These are phyloP conservation scores for Cercospora zeina DNA, from an alignment of 2,329 filamentous ascomycete genomes.

Conservation along the genomic window DNA sequence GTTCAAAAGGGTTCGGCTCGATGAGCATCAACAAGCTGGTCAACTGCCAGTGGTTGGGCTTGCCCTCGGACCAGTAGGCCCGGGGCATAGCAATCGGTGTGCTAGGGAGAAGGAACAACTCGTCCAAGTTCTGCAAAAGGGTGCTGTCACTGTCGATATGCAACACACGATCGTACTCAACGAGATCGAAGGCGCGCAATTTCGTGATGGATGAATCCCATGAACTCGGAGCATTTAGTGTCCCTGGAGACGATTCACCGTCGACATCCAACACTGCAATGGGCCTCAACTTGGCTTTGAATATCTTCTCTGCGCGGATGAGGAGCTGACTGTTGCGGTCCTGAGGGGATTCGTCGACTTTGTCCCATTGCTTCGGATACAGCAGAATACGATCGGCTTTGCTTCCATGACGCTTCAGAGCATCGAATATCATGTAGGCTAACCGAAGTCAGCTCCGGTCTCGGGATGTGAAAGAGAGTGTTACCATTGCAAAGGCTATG, in stretches of 20 bases:
- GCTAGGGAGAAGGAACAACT: constrained; percentile 66
- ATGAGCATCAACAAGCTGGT: constrained; percentile 65
- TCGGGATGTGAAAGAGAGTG: not conserved
- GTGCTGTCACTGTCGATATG: constrained; percentile 65
- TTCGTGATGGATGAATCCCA: constrained; percentile 67
- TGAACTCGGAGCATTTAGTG: constrained; percentile 38
- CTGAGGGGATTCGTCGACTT: constrained; percentile 41
- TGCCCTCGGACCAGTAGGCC: constrained; percentile 67
- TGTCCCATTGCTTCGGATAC: constrained; percentile 46
- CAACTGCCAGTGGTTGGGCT: constrained; percentile 48
- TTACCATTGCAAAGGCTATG: constrained; percentile 31
- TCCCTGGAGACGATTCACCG: constrained; percentile 32
- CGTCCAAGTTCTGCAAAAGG: constrained; percentile 65
- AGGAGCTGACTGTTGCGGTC: constrained; percentile 36
- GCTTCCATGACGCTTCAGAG: constrained; percentile 46
- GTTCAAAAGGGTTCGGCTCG: constrained; percentile 58
- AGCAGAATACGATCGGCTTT: constrained; percentile 51
- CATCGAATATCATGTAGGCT: constrained; percentile 46
- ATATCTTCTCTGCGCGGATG: constrained; percentile 48
- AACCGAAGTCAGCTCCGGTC: constrained; percentile 2
- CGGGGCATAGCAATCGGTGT: constrained; percentile 64
- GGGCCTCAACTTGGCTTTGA: constrained; percentile 54
- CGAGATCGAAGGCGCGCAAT: constrained; percentile 67
- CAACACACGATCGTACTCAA: constrained; percentile 60
- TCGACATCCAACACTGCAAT: constrained; percentile 45